Percentiles rank a stretch among this genome's conserved stretches.
phyloP scores from a whole-genome alignment of 768 basidiomycete species.

The Boletus reticuloceps region DNA sequence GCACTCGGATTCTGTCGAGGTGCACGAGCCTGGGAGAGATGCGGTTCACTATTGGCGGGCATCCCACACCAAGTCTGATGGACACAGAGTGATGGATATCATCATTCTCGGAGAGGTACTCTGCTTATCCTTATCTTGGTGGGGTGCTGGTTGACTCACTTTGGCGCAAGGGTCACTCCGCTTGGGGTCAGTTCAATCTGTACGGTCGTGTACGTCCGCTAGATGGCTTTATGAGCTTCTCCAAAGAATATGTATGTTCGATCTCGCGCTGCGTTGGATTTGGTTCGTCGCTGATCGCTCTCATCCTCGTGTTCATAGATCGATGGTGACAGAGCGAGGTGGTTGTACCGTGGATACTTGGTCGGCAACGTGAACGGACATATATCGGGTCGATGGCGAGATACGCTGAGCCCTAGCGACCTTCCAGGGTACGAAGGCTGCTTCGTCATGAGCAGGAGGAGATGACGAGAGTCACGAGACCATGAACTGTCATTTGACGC shows the following conservation, averaged over 20 bases:
- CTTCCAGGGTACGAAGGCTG: constrained; percentile 82
- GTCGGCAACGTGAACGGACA: constrained; percentile 68
- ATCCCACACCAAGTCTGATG: constrained; percentile 21
- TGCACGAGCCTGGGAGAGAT: constrained; percentile 43
- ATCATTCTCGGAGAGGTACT: constrained; percentile 73
- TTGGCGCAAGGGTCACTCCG: constrained; percentile 75
- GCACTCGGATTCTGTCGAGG: constrained; percentile 42
- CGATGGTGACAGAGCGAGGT: constrained; percentile 73
- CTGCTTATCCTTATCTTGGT: constrained; percentile 6
- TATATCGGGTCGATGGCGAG: constrained; percentile 84
- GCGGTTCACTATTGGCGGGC: constrained; percentile 28
- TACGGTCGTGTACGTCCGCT: constrained; percentile 76
- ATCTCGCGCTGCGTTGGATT: not conserved
- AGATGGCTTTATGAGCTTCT: constrained; percentile 77
- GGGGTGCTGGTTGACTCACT: constrained; percentile 3
- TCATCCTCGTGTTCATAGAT: constrained; percentile 36
- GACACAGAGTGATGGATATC: constrained; percentile 48
- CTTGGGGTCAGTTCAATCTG: constrained; percentile 86
- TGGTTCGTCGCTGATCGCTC: not conserved
- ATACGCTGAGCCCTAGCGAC: constrained; percentile 65
- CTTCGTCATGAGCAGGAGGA: constrained; percentile 70
- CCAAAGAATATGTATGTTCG: constrained; percentile 76
- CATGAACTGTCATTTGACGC: too few relatives aligned
- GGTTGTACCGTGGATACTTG: constrained; percentile 85
- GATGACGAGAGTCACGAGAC: constrained; percentile 27